phyloP scores from a whole-genome alignment of 2,329 filamentous ascomycete genomes.

The Dactylellina leptospora region DNA sequence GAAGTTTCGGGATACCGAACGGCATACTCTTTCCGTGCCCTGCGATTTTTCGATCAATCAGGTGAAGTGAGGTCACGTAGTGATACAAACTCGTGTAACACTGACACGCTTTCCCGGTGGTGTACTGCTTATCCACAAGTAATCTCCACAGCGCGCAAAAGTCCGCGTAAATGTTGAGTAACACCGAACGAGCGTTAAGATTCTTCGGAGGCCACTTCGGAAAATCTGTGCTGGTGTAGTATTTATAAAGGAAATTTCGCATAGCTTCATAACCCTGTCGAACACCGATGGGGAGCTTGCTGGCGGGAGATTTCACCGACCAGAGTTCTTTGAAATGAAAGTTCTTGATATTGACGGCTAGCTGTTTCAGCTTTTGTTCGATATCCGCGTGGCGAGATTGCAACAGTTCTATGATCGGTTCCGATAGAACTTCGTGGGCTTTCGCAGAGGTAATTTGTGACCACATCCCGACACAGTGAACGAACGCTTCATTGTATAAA shows the following conservation, averaged over 20 bases:
- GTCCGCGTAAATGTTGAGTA: slow-evolving; percentile 22
- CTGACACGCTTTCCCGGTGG: neutral
- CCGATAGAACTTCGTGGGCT: slow-evolving; percentile 18
- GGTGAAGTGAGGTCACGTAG: slow-evolving; percentile 3
- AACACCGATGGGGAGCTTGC: slow-evolving; percentile 15
- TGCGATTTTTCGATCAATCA: slow-evolving; percentile 13
- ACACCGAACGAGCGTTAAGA: slow-evolving; percentile 11
- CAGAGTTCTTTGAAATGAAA: slow-evolving; percentile 36
- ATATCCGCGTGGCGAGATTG: neutral
- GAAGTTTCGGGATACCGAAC: slow-evolving; percentile 30
- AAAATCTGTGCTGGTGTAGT: slow-evolving; percentile 16
- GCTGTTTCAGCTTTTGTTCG: neutral
- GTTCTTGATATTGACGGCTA: slow-evolving; percentile 14
- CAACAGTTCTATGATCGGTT: slow-evolving; percentile 3
- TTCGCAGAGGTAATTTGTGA: slow-evolving; percentile 21
- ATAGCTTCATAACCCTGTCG: slow-evolving; percentile 30
- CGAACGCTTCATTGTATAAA: slow-evolving; percentile 37
- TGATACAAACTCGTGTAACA: slow-evolving; percentile 18
- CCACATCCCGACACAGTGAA: slow-evolving; percentile 51
- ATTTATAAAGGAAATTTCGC: slow-evolving; percentile 39
- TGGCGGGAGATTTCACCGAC: slow-evolving; percentile 19
- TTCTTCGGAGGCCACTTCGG: slow-evolving; percentile 40
- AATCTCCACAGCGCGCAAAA: slow-evolving; percentile 30
- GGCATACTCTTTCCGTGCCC: slow-evolving; percentile 4
- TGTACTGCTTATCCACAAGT: slow-evolving; percentile 28